phyloP scores from a whole-genome alignment of 805 yeast genomes.

The Pichia exigua region DNA sequence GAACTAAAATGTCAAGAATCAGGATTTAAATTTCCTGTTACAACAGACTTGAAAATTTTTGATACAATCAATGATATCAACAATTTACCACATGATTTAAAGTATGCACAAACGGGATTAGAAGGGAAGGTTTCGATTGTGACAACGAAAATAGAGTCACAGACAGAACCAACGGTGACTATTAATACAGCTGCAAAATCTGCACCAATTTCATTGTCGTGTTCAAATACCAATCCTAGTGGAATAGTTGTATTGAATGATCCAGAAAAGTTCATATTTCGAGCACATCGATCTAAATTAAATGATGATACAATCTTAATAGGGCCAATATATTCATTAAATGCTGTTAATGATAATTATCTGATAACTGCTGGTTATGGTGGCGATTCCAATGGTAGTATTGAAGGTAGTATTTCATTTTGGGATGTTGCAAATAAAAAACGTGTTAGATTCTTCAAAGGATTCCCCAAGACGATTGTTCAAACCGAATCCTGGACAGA shows the following conservation, averaged over 20 bases:
- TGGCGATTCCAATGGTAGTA: conserved; percentile 5
- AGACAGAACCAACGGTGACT: conserved; percentile 9
- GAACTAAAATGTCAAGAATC: conserved; percentile 51
- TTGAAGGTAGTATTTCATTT: conserved; percentile 23
- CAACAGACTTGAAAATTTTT: conserved; percentile 45
- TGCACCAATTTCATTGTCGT: conserved; percentile 5
- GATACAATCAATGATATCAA: conserved; percentile 40
- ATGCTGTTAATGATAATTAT: conserved; percentile 5
- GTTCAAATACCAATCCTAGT: neutral
- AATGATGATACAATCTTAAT: conserved; percentile 18
- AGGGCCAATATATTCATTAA: conserved; percentile 18
- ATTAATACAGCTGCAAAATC: conserved; percentile 5
- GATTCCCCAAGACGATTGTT: conserved; percentile 13
- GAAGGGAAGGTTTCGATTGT: conserved; percentile 80
- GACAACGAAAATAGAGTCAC: conserved; percentile 36
- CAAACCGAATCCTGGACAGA: conserved; percentile 7
- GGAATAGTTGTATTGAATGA: neutral
- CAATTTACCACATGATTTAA: neutral
- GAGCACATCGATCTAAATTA: conserved; percentile 55
- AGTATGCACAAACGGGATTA: conserved; percentile 59
- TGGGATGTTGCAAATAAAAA: conserved; percentile 28
- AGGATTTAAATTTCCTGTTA: conserved; percentile 56
- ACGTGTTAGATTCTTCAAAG: conserved; percentile 20
- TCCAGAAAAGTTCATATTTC: conserved; percentile 59
- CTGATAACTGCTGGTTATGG: conserved; percentile 23